These are phyloP conservation scores for Aleurites moluccanus DNA, from an alignment of 441 rosid species.

Conservation along the genomic window DNA sequence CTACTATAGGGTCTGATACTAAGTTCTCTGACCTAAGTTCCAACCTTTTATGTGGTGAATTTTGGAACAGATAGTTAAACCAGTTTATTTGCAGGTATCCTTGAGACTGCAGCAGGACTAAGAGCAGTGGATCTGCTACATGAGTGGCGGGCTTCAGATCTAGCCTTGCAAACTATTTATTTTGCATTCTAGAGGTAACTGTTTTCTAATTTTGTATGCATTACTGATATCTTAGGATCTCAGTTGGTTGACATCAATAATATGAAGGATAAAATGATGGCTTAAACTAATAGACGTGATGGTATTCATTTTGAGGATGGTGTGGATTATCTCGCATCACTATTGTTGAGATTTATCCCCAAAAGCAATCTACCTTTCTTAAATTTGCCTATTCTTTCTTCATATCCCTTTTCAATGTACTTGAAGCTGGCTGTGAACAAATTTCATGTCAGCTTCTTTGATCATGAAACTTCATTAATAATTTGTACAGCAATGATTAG, in stretches of 20 bases:
- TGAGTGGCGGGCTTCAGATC: constrained; percentile 78
- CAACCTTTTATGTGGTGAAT: neutral
- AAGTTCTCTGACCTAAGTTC: constrained; percentile 9
- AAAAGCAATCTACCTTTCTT: neutral
- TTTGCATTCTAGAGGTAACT: constrained; percentile 84
- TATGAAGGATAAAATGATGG: neutral
- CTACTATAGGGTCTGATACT: neutral
- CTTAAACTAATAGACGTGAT: neutral
- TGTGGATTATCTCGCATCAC: neutral
- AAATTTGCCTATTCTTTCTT: neutral
- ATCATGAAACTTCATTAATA: neutral
- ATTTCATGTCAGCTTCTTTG: neutral
- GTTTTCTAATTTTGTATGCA: constrained; percentile 2
- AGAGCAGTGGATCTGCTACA: constrained; percentile 81
- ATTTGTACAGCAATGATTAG: neutral
- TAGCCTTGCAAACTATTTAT: constrained; percentile 76
- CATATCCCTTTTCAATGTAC: neutral
- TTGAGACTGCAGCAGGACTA: constrained; percentile 78
- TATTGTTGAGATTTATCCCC: neutral
- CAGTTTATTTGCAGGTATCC: constrained; percentile 49
- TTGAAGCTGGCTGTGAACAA: neutral
- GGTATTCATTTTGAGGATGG: neutral
- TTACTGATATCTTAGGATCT: neutral
- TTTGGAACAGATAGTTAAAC: neutral
- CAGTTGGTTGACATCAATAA: neutral